Evolutionary conservation across 164 flowering plant species (phyloP), one percentile per base, ranked within the genome.

Genomic region (Liriodendron chinense): DNA sequence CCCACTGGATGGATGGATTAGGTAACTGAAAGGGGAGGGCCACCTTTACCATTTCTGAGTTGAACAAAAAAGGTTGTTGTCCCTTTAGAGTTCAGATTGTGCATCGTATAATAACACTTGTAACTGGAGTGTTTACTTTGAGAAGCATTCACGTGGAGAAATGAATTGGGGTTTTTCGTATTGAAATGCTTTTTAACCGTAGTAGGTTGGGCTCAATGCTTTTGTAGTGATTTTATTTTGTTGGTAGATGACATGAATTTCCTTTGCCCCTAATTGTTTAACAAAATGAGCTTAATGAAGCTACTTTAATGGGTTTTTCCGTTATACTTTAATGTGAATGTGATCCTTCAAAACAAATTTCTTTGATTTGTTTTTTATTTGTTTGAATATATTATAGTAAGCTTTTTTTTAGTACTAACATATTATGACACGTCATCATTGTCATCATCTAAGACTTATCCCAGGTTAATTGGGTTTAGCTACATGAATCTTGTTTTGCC

Each of bases 101-200:
- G 59, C 3, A 53, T 53, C 59, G 18, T 12, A 10, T 53, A 16
- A 12, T 53, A 16, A 12, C 18, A 16, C 18, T 53, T 53, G 59
- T 28, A 67, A 25, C 5, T 3, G 26, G 69, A 67, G 18, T 67
- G 69, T 26, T 67, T 24, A 20, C 69, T 13, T 24, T 20, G n/a
- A 13, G n/a, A 16, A 67, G 22, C 4, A 20, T 67, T 34, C 20
- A 1, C 26, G 16, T 28, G 69, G 69, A 18, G 69, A 14, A 67
- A 67, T 13, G 26, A 67, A 67, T 67, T 67, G 47, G 69, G 69
- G 26, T 67, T 67, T 67, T 34, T 67, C 28, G 22, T 13, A 26
- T 18, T 26, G 69, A 67, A 28, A 67, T 67, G 47, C n/a, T 1
- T 26, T 53, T 13, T 67, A 20, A 67, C 48, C 16, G 9, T 28